These are phyloP conservation scores for Lathyrus oleraceus DNA, from an alignment of 306 rosid species.

Conservation along the genomic window DNA sequence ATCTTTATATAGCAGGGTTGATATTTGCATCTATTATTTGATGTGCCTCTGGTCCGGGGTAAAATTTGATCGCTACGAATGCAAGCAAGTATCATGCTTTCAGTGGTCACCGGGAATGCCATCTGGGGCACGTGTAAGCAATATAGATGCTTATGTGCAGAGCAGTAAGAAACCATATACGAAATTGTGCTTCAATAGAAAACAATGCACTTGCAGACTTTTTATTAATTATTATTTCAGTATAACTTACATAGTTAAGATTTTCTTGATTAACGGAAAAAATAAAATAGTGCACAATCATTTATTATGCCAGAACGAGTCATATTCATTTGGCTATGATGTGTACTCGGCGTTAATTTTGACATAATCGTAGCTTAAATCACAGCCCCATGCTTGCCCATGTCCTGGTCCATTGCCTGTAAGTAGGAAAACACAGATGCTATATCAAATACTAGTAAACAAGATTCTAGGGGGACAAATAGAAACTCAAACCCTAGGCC, in stretches of 20 bases:
- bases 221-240: conserved; percentile 1
- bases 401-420: conserved; percentile 78
- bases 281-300: neutral
- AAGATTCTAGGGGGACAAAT: neutral
- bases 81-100: too few species aligned
- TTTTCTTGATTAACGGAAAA: neutral
- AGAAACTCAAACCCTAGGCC: neutral
- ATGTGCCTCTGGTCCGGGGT: neutral
- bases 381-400: conserved; percentile 97
- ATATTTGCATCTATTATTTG: neutral
- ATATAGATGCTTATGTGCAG: neutral
- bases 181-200: neutral
- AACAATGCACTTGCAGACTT: too few species aligned
- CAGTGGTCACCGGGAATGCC: neutral
- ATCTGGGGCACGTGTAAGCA: neutral
- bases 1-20: neutral
- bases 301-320: neutral
- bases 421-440: neutral
- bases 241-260: neutral
- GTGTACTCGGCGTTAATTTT: conserved; percentile 93
- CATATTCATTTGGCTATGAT: conserved; percentile 39
- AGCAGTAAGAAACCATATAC: neutral
- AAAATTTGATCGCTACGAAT: neutral
- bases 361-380: conserved; percentile 83
- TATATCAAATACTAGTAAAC: neutral